A percentile compares a stretch with the other conserved stretches of the same genome.
Evolutionary conservation across 108 stramenopile genomes (phyloP).

Genomic region (Tribonema minus): DNA sequence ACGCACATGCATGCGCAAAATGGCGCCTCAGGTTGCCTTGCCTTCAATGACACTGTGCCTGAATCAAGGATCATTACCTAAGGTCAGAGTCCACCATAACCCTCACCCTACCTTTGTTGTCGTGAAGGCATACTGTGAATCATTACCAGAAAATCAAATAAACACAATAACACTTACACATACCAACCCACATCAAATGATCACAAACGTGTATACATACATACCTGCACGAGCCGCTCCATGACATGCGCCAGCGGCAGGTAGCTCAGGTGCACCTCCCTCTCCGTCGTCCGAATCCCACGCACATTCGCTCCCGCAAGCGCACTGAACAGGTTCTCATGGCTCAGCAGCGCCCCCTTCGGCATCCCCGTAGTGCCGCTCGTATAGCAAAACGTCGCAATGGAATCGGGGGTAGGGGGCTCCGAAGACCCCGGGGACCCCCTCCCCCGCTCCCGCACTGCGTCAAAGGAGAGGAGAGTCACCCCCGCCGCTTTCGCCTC

Average conservation of each 20-base stretch:
- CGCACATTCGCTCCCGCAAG: not conserved
- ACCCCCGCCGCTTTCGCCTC: not conserved
- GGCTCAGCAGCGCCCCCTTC: slow-evolving; percentile 76
- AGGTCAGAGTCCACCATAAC: too few species aligned
- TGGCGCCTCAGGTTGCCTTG: too few species aligned
- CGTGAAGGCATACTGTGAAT: too few species aligned
- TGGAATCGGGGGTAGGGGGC: slow-evolving; percentile 48
- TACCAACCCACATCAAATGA: too few species aligned
- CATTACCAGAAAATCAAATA: too few species aligned
- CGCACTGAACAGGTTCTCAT: slow-evolving; percentile 65
- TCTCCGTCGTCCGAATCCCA: not conserved
- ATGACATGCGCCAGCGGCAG: not conserved
- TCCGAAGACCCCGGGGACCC: not conserved
- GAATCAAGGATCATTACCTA: too few species aligned
- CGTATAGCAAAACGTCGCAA: slow-evolving; percentile 73
- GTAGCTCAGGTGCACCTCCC: not conserved
- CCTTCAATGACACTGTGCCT: too few species aligned
- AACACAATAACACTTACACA: too few species aligned
- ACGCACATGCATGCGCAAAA: too few species aligned
- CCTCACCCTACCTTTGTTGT: too few species aligned
- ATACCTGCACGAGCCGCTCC: not conserved
- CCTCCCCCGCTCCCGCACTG: not conserved
- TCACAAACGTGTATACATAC: too few species aligned
- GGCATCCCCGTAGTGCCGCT: slow-evolving; percentile 84
- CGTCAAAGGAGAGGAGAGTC: not conserved